phyloP scores from a whole-genome alignment of 805 yeast genomes.

The Barnettozyma wickerhamii region DNA sequence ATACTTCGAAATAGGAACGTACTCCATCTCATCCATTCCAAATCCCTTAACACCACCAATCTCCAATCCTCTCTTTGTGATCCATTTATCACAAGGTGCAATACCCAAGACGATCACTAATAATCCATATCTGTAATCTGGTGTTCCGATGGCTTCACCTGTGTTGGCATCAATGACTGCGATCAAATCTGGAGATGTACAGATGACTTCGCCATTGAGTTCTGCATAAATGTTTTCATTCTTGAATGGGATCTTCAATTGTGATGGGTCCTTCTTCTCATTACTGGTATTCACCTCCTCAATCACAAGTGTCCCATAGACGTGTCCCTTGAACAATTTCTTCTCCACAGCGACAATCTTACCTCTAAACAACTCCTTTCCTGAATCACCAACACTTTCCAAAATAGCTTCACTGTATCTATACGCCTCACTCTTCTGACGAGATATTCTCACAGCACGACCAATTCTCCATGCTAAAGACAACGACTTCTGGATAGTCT shows the following conservation, averaged over 20 bases:
- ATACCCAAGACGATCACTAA: slow-evolving; percentile 38
- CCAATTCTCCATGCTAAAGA: slow-evolving; percentile 46
- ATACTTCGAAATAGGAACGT: slow-evolving; percentile 36
- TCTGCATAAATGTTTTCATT: slow-evolving; percentile 41
- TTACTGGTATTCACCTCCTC: slow-evolving; percentile 15
- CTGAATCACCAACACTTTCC: slow-evolving; percentile 35
- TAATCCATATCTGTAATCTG: slow-evolving; percentile 43
- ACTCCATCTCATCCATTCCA: slow-evolving; percentile 31
- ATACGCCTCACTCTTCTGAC: slow-evolving; percentile 34
- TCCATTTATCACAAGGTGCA: slow-evolving; percentile 32
- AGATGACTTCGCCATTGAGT: slow-evolving; percentile 27
- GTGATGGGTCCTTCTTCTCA: slow-evolving; percentile 19
- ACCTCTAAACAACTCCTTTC: slow-evolving; percentile 34
- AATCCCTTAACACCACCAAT: slow-evolving; percentile 40
- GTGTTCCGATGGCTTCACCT: slow-evolving; percentile 45
- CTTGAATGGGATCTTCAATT: slow-evolving; percentile 48
- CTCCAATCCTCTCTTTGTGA: slow-evolving; percentile 30
- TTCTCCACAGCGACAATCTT: slow-evolving; percentile 41
- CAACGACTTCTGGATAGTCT: slow-evolving; percentile 28
- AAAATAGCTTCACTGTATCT: slow-evolving; percentile 31
- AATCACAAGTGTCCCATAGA: slow-evolving; percentile 40
- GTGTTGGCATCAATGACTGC: slow-evolving; percentile 37
- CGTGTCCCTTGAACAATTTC: slow-evolving; percentile 38
- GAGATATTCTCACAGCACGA: slow-evolving; percentile 35
- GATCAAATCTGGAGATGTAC: slow-evolving; percentile 44